phyloP scores from a whole-genome alignment of 2,329 filamentous ascomycete species.

The Torrubiellomyces zombiae region DNA sequence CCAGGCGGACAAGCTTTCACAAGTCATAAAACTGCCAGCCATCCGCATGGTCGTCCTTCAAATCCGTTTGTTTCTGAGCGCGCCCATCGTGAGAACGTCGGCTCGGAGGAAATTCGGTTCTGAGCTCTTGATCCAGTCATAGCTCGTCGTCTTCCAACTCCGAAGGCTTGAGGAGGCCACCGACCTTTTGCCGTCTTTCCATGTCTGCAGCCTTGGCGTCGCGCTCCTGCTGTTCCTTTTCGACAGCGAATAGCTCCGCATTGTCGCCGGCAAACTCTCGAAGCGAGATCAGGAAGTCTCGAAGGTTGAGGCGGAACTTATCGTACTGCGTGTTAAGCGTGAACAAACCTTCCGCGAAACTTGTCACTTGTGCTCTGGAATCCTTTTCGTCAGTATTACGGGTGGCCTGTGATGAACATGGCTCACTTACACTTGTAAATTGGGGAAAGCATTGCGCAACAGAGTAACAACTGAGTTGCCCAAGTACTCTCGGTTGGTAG shows the following conservation, averaged over 20 bases:
- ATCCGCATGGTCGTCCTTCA: constrained; percentile 23
- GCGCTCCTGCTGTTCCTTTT: constrained; percentile 81
- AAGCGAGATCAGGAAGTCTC: constrained; percentile 91
- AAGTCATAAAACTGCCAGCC: constrained; percentile 53
- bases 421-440: constrained; percentile 63
- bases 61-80: no score
- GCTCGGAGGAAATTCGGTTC: constrained; percentile 38
- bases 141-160: constrained; percentile 84
- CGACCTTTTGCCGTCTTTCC: constrained; percentile 85
- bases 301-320: constrained; percentile 88
- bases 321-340: constrained; percentile 74
- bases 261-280: constrained; percentile 97
- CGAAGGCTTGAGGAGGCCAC: constrained; percentile 90
- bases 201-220: constrained; percentile 78
- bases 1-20: constrained; percentile 12
- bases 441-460: constrained; percentile 79
- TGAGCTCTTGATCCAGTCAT: constrained; percentile 62
- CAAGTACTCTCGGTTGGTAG: constrained; percentile 80
- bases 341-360: constrained; percentile 83
- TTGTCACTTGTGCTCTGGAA: constrained; percentile 68
- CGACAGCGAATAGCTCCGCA: constrained; percentile 79
- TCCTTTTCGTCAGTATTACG: no score
- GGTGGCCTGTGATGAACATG: no score
- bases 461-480: constrained; percentile 73
- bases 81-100: no score